Base-by-base conservation (phyloP, 2,329 filamentous ascomycete species). In the Penicillium sp. region DNA sequence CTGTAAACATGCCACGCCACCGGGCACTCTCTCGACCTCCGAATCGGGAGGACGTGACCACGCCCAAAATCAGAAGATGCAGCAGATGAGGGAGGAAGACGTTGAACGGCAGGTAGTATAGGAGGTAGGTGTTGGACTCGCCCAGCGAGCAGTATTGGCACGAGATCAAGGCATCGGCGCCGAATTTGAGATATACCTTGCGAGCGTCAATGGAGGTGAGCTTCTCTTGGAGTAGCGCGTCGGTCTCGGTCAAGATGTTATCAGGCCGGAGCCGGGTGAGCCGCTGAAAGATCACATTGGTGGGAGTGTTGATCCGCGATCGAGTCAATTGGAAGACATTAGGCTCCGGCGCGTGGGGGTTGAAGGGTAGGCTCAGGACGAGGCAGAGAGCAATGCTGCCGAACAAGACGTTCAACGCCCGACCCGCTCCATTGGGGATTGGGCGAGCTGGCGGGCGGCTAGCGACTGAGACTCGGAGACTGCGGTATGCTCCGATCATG, bases 121-220 rank as follows among this genome's bases (percentile, higher is more conserved):
- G 78, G 33, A 94, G 76, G 70, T 89, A 96, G 28, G 78, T 80
- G 25, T 71, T 72, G 4, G 80, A 76, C 33, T 86, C 80, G 43
- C 86, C 82, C n/a, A 79, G 69, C 35, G 71, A 74, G 76, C 90
- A 96, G 70, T 94, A 95, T n/a, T 80, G 77, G 64, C 90, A 97
- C 43, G 80, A 74, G 15, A 82, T 73, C 25, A 97, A 64, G 7
- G 83, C 80, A 21, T 79, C 74, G 0, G 89, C 87, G 2, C 93
- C 93, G 66, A 81, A 94, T 43, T 85, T 81, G 36, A 94, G 75
- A 69, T 96, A 97, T 6, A 94, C 73, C 43, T 93, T 77, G 38
- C 87, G 78, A 33, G 84, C 84, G 51, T 87, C 81, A 38, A 83
- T 69, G 45, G 78, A 83, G 51, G 80, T 77, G 59, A 97, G 82